Evolutionary conservation across 2,329 filamentous ascomycete species (phyloP), one percentile per base, ranked within the genome.

Genomic region (Claviceps fusiformis): DNA sequence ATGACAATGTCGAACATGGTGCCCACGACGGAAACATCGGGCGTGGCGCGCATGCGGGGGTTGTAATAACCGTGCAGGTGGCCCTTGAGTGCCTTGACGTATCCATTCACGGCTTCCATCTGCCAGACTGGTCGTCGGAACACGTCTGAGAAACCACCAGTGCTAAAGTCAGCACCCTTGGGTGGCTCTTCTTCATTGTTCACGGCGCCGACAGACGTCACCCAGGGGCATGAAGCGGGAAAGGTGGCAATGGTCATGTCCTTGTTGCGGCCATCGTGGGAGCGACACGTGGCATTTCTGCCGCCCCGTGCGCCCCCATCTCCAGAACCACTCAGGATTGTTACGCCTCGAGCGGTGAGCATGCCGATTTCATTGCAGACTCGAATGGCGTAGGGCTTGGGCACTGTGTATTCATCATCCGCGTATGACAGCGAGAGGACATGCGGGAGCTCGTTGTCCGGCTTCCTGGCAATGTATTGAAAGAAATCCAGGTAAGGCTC

Each of bases 141-240:
- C 60, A 74, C 74, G 56, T 74, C 70, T 56, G 74, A 77, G 66
- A 81, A 81, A 4, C 78, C 78, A 8, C 78, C 76, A 3, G 71
- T 69, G 53, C 73, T 77, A 62, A 73, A 76, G n/a, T 59, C 60
- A 2, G 76, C 71, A 2, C 70, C 76, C 2, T 60, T 63, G 11
- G 75, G 70, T 0, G 71, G 71, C 4, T 68, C 63, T 3, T 61
- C 59, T 2, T 59, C 60, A 59, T 70, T 70, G 44, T 58, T 63
- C 1, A 81, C 83, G 1, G 79, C 84, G 7, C 85, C 85, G 1
- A 88, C 78, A 2, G 76, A 70, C 0, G 85, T 88, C 8, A 87
- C 78, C 65, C 80, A 88, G 0, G 84, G 85, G 61, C 85, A 89
- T 0, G 78, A 77, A 0, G 77, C 78, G 0, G 85, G 85, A 67